Conservation (phyloP, 345 rosid genomes). For the Acer campestre region DNA sequence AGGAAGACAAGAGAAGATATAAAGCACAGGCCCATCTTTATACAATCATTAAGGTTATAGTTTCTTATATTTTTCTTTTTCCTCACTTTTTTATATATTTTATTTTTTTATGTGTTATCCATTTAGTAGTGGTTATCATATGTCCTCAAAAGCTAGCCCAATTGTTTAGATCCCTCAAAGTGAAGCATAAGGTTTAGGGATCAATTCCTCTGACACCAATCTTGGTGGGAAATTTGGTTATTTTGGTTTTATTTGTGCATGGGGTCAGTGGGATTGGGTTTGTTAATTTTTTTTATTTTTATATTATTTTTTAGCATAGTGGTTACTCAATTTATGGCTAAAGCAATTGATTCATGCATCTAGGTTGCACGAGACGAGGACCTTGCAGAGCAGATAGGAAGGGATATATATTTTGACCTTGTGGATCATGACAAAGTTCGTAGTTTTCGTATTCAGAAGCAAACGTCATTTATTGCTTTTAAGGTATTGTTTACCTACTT, state of each 20-base stretch:
- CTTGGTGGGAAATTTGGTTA: not conserved
- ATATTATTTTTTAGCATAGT: not conserved
- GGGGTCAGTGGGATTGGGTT: not conserved
- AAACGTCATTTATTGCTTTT: slow-evolving; percentile 64
- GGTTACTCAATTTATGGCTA: slow-evolving; percentile 7
- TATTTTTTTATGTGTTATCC: too few species aligned
- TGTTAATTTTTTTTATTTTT: not conserved
- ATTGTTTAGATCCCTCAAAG: not conserved
- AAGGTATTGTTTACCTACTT: slow-evolving; percentile 52
- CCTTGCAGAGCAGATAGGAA: slow-evolving; percentile 84
- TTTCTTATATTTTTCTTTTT: too few species aligned
- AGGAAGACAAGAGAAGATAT: slow-evolving; percentile 80
- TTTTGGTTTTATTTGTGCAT: not conserved
- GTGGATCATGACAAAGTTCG: slow-evolving; percentile 97
- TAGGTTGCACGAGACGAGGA: slow-evolving; percentile 82
- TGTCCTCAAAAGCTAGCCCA: too few species aligned
- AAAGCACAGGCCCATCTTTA: slow-evolving; percentile 24
- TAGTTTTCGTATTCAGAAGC: slow-evolving; percentile 91
- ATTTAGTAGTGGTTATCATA: too few species aligned
- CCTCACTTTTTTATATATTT: too few species aligned
- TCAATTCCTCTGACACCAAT: not conserved
- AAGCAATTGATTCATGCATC: slow-evolving; percentile 27
- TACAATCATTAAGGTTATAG: too few species aligned
- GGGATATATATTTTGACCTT: slow-evolving; percentile 91
- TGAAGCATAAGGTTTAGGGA: not conserved